phyloP scores from a whole-genome alignment of 768 basidiomycete species.

The Galerina marginata region DNA sequence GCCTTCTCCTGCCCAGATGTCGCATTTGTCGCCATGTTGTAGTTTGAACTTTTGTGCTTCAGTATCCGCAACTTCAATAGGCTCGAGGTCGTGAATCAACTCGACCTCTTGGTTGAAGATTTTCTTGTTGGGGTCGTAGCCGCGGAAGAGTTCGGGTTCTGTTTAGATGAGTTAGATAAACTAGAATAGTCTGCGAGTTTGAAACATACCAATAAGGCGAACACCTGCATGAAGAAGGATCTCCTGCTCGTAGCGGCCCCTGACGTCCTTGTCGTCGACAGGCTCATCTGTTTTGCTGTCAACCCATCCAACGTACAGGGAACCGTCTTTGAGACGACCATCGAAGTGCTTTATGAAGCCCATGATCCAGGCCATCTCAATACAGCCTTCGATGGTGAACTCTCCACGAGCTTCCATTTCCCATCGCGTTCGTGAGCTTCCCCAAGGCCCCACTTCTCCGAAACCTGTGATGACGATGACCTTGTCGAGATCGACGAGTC shows the following conservation, averaged over 20 bases:
- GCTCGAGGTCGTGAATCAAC: conserved; percentile 94
- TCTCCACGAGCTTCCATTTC: conserved; percentile 99
- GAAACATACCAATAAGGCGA: conserved; percentile 82
- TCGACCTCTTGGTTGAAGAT: conserved; percentile 97
- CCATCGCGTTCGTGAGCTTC: conserved; percentile 97
- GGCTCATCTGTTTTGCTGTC: conserved; percentile 93
- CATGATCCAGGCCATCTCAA: conserved; percentile 99
- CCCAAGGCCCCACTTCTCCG: conserved; percentile 98
- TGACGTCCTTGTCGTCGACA: conserved; percentile 97
- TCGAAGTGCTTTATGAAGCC: conserved; percentile 99
- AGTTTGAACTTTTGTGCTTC: conserved; percentile 96
- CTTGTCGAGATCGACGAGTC: conserved; percentile 93
- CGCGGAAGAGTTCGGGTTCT: conserved; percentile 98
- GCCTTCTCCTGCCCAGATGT: conserved; percentile 89
- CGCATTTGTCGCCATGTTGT: conserved; percentile 96
- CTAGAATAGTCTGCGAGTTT: not conserved
- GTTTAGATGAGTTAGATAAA: not conserved
- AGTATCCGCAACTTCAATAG: conserved; percentile 88
- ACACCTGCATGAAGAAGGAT: conserved; percentile 91
- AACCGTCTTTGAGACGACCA: conserved; percentile 91
- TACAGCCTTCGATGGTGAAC: conserved; percentile 96
- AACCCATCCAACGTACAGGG: conserved; percentile 97
- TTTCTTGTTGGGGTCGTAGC: conserved; percentile 98
- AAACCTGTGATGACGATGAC: conserved; percentile 96
- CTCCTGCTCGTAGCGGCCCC: conserved; percentile 92